Percentiles rank a stretch among this genome's conserved stretches.
These are phyloP conservation scores for Phytopythium oedochilum DNA, from an alignment of 352 stramenopile genomes.

Conservation along the genomic window DNA sequence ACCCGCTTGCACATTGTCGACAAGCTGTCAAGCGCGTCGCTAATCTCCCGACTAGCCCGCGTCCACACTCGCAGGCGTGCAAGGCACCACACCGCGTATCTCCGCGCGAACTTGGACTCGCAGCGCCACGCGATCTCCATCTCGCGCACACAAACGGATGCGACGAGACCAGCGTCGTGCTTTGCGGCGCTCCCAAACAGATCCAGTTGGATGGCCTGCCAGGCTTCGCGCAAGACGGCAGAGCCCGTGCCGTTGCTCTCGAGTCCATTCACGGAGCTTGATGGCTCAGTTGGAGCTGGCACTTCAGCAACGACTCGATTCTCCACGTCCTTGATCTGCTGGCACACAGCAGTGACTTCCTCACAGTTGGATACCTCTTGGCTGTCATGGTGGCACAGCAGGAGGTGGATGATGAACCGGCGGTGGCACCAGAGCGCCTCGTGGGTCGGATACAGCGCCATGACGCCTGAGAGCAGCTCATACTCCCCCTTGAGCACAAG, in stretches of 20 bases:
- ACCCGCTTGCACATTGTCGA: neutral
- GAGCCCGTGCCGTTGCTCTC: neutral
- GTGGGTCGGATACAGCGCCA: conserved; percentile 40
- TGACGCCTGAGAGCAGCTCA: conserved; percentile 42
- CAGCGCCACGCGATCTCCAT: conserved; percentile 38
- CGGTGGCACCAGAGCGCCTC: conserved; percentile 81
- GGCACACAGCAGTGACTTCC: neutral
- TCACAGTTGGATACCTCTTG: neutral
- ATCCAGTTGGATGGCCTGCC: neutral
- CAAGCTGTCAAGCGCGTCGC: neutral
- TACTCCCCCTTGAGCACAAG: conserved; percentile 42
- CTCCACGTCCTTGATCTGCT: conserved; percentile 3
- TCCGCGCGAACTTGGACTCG: conserved; percentile 30
- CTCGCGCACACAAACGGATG: conserved; percentile 25
- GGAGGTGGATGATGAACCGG: conserved; percentile 51
- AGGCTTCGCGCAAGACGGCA: neutral
- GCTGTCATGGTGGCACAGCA: conserved; percentile 16
- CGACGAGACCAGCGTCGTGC: conserved; percentile 1
- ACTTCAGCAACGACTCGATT: neutral
- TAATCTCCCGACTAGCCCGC: neutral
- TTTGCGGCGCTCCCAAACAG: conserved; percentile 3
- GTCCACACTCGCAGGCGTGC: conserved; percentile 6
- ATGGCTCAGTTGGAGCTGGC: neutral
- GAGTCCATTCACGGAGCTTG: neutral
- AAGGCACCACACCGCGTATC: conserved; percentile 52